Evolutionary conservation across 768 basidiomycete genomes (phyloP).

Genomic region (Pholiota microspora): DNA sequence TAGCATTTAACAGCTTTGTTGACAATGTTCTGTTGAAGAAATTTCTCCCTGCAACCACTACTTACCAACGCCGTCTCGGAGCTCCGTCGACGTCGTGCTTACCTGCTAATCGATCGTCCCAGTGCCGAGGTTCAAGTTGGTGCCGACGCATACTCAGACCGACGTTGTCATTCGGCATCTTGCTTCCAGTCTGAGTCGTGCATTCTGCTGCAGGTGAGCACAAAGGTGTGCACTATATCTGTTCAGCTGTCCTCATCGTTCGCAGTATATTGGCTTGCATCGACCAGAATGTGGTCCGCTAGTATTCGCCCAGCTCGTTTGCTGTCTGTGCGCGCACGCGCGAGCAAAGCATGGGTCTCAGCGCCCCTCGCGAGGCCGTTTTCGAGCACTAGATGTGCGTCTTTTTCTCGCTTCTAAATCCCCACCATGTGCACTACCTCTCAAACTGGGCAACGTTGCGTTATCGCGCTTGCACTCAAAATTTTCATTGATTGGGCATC

Average conservation of each 20-base stretch:
- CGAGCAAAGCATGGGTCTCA: constrained; percentile 14
- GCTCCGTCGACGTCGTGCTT: constrained; percentile 6
- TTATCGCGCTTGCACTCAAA: background rate
- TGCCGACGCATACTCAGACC: background rate
- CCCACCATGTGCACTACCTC: background rate
- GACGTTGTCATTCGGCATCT: background rate
- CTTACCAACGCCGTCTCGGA: background rate
- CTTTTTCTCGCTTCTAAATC: background rate
- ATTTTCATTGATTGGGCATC: background rate
- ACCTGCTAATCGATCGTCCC: constrained; percentile 5
- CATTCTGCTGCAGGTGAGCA: background rate
- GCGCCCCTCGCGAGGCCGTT: constrained; percentile 12
- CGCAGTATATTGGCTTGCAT: background rate
- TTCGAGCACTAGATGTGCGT: constrained; percentile 18
- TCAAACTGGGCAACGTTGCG: background rate
- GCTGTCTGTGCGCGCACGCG: constrained; percentile 14
- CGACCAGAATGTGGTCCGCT: constrained; percentile 15
- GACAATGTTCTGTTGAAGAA: too few species aligned
- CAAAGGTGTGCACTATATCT: background rate
- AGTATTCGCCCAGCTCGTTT: constrained; percentile 15
- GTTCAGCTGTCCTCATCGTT: background rate
- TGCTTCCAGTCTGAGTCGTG: background rate
- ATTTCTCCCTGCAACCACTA: constrained; percentile 3
- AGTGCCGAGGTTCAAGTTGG: constrained; percentile 3
- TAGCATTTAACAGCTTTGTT: background rate